A percentile compares a stretch with the other conserved stretches of the same genome.
Evolutionary conservation across 306 rosid genomes (phyloP).

Genomic region (Castanea mollissima): DNA sequence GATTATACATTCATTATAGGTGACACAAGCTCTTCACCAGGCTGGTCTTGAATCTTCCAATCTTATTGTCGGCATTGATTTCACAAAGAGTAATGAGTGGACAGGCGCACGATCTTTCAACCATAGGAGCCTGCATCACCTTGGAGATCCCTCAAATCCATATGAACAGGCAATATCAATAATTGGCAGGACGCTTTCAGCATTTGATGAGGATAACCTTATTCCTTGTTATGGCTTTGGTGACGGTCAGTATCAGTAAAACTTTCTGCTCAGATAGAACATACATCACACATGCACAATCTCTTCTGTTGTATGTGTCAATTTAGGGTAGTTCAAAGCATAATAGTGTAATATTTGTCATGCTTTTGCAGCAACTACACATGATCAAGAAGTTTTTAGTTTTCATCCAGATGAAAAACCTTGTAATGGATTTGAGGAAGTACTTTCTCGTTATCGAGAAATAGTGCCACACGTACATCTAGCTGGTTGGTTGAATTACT

Average conservation of each 20-base stretch:
- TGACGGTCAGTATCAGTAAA: constrained; percentile 25
- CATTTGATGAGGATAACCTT: constrained; percentile 31
- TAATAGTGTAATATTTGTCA: not conserved
- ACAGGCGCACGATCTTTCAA: constrained; percentile 30
- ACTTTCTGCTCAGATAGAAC: not conserved
- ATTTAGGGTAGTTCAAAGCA: not conserved
- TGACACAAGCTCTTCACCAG: constrained; percentile 27
- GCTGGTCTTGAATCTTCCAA: constrained; percentile 37
- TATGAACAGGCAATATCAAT: constrained; percentile 37
- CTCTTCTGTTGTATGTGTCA: not conserved
- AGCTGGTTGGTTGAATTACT: constrained; percentile 21
- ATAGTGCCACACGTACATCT: constrained; percentile 19
- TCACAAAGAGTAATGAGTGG: constrained; percentile 38
- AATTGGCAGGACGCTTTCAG: constrained; percentile 28
- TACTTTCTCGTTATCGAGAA: constrained; percentile 30
- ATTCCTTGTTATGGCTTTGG: constrained; percentile 43
- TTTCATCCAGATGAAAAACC: constrained; percentile 12
- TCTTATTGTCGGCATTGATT: constrained; percentile 33
- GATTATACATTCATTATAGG: constrained; percentile 16
- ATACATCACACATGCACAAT: not conserved
- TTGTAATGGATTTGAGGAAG: constrained; percentile 32
- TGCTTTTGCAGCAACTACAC: constrained; percentile 23
- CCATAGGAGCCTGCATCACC: constrained; percentile 29
- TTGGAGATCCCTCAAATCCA: constrained; percentile 30
- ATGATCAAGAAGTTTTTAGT: constrained; percentile 32